phyloP scores from a whole-genome alignment of 306 rosid genomes.

The Boehmeria nivea region DNA sequence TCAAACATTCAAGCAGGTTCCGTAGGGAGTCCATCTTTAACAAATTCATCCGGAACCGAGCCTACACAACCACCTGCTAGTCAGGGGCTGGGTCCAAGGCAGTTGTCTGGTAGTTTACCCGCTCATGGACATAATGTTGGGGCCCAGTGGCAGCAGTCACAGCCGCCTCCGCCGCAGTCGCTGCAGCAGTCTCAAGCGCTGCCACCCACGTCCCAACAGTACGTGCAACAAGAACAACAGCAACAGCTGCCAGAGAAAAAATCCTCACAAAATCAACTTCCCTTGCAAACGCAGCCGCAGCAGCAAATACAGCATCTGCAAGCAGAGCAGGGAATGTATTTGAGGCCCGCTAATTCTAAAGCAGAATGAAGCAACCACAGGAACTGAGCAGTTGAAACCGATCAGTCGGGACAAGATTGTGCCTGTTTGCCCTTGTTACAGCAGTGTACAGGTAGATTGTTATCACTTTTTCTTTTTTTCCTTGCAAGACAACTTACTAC shows the following conservation, averaged over 20 bases:
- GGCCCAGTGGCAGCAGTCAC: conserved; percentile 52
- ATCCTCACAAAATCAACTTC: conserved; percentile 40
- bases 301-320: conserved; percentile 55
- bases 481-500: conserved; percentile 7
- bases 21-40: conserved; percentile 46
- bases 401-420: conserved; percentile 42
- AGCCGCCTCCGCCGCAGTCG: conserved; percentile 21
- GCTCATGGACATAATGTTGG: conserved; percentile 69
- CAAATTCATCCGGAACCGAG: conserved; percentile 58
- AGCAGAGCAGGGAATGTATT: conserved; percentile 62
- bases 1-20: conserved; percentile 42
- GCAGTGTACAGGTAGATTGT: conserved; percentile 86
- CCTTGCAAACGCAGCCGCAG: conserved; percentile 56
- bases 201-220: conserved; percentile 48
- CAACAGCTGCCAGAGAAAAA: conserved; percentile 43
- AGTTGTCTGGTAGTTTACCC: conserved; percentile 51
- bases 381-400: conserved; percentile 46
- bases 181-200: conserved; percentile 46
- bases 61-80: conserved; percentile 36
- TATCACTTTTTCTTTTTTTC: neutral
- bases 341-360: conserved; percentile 52
- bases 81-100: conserved; percentile 61
- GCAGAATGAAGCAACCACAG: conserved; percentile 53
- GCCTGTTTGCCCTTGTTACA: conserved; percentile 56
- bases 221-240: conserved; percentile 38